These are phyloP conservation scores for Neonectria neomacrospora DNA, from an alignment of 2,329 filamentous ascomycete species.

Conservation along the genomic window DNA sequence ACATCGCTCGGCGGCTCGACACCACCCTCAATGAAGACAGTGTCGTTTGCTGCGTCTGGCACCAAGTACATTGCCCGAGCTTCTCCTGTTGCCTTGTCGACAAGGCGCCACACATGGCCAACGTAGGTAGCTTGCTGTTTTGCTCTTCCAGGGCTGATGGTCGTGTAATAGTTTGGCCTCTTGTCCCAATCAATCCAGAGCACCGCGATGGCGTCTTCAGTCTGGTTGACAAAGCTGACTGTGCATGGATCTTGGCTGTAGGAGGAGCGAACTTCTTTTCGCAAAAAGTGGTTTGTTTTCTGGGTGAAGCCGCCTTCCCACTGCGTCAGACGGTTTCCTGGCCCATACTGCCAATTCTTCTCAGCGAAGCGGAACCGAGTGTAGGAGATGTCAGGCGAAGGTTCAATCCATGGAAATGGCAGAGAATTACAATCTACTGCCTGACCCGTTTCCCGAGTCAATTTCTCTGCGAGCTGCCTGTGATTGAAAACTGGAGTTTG, in stretches of 20 bases:
- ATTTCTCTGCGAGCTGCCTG: conserved; percentile 29
- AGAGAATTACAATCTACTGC: conserved; percentile 25
- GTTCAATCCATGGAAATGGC: conserved; percentile 42
- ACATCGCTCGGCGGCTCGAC: conserved; percentile 10
- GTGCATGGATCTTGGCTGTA: conserved; percentile 19
- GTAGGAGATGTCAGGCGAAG: conserved; percentile 20
- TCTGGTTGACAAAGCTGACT: conserved; percentile 43
- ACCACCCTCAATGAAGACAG: conserved; percentile 28
- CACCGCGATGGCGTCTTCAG: conserved; percentile 28
- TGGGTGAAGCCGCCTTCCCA: conserved; percentile 34
- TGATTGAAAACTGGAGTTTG: conserved; percentile 40
- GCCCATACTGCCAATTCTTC: conserved; percentile 35
- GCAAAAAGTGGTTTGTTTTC: conserved; percentile 1
- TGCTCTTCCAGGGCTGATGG: conserved; percentile 25
- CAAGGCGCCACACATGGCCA: conserved; percentile 39
- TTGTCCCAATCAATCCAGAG: conserved; percentile 43
- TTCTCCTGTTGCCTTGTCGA: conserved; percentile 24
- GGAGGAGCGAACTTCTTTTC: conserved; percentile 38
- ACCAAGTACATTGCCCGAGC: conserved; percentile 28
- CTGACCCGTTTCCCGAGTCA: conserved; percentile 25
- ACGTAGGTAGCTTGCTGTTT: conserved; percentile 34
- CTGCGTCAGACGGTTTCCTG: conserved; percentile 25
- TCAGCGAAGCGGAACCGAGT: conserved; percentile 34
- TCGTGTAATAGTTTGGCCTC: conserved; percentile 30
- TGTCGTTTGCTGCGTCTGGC: conserved; percentile 25